Percentiles rank a stretch among this genome's conserved stretches.
These are phyloP conservation scores for Eucalyptus tenuipes DNA, from an alignment of 345 rosid species.

Conservation along the genomic window DNA sequence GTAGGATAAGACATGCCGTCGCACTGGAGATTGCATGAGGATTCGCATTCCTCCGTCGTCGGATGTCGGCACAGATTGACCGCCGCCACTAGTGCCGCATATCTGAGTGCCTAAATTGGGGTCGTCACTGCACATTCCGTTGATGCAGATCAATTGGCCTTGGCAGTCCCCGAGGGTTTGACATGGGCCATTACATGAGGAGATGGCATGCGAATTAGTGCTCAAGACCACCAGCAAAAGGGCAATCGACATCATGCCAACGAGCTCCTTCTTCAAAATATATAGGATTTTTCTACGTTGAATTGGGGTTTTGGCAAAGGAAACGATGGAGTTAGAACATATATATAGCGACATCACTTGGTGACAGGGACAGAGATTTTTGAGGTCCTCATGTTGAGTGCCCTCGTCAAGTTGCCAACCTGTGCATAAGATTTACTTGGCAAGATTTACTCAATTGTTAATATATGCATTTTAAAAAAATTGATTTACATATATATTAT, in stretches of 20 bases:
- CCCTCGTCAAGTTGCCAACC: neutral
- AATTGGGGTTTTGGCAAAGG: neutral
- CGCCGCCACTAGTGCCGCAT: neutral
- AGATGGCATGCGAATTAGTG: conserved; percentile 6
- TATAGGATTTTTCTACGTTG: neutral
- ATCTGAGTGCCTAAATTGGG: conserved; percentile 14
- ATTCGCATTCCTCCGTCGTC: neutral
- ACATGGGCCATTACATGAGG: conserved; percentile 22
- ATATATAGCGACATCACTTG: neutral
- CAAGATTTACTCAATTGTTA: neutral
- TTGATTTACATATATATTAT: too few relatives aligned
- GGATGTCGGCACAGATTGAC: neutral
- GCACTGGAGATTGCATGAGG: conserved; percentile 6
- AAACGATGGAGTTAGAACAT: neutral
- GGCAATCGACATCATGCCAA: neutral
- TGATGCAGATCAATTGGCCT: conserved; percentile 24
- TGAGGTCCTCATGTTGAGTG: neutral
- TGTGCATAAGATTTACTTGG: neutral
- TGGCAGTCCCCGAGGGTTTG: conserved; percentile 12
- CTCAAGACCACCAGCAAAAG: neutral
- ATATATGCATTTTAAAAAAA: too few relatives aligned
- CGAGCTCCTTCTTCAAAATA: neutral
- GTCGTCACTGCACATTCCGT: conserved; percentile 17
- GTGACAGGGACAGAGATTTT: neutral
- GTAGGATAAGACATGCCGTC: neutral